Conservation (phyloP, 148 eudicot genomes). For the Diospyros lotus region DNA sequence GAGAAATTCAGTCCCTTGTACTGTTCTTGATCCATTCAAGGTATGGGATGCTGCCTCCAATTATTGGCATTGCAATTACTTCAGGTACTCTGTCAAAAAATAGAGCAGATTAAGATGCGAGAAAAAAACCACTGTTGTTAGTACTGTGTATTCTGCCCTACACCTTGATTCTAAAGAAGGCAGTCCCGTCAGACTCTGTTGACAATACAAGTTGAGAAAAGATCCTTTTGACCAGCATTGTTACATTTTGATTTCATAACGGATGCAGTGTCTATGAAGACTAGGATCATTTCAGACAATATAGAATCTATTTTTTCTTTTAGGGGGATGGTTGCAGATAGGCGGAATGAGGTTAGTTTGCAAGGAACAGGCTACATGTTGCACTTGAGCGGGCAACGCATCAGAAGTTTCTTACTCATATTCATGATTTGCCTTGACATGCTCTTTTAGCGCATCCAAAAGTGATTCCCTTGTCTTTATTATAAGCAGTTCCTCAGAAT, state of each 20-base stretch:
- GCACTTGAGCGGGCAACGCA: background rate
- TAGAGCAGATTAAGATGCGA: background rate
- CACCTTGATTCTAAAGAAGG: background rate
- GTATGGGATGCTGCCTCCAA: conserved; percentile 72
- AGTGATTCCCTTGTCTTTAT: conserved; percentile 97
- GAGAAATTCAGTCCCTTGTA: conserved; percentile 56
- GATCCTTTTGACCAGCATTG: too few species aligned
- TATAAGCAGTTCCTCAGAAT: conserved; percentile 90
- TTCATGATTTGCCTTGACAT: conserved; percentile 92
- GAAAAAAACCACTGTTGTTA: background rate
- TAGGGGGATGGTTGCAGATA: background rate
- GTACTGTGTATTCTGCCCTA: too few species aligned
- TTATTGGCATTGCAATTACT: conserved; percentile 86
- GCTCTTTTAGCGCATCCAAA: conserved; percentile 76
- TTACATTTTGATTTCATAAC: too few species aligned
- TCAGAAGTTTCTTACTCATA: conserved; percentile 66
- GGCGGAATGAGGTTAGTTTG: background rate
- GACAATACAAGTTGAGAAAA: too few species aligned
- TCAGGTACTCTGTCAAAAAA: conserved; percentile 65
- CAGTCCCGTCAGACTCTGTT: background rate
- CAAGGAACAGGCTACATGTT: background rate
- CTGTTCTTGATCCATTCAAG: conserved; percentile 89
- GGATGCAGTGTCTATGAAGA: too few species aligned
- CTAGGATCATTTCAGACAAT: too few species aligned
- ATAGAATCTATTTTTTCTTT: background rate